Base-by-base conservation (phyloP, 2,329 filamentous ascomycete species). In the Teratosphaeria zuluensis region DNA sequence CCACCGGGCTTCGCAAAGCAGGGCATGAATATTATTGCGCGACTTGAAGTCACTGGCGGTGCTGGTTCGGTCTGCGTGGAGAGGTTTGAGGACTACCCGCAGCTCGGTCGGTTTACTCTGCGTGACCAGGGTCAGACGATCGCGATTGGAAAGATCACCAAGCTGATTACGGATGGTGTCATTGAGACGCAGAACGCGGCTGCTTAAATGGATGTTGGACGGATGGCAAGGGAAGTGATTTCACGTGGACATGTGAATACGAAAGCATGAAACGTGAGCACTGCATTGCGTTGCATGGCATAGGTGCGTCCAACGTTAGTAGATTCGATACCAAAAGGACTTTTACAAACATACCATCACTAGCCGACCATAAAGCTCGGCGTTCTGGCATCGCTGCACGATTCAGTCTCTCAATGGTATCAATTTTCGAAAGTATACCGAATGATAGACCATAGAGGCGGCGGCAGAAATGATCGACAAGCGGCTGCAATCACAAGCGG, bases 121-220 rank as follows among this genome's bases (percentile, higher is more conserved):
- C 81, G 91, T 81, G 91, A 72, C 57, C 71, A 97, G 86, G 94
- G 94, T 69, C 92, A 97, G 88, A 99, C 94, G 0, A 96, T 99
- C 78, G 94, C 94, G 58, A 99, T 99, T 78, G 94, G 94, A 71
- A 99, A 99, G 84, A 95, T 99, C 74, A 96, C 90, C 61, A 96
- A 92, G 82, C 83, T 99, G 61, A 84, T 89, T 66, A 78, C 75
- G 80, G 62, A 59, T 61, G 31, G 51, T 60, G 35, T 60, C 60
- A 14, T 59, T 8, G 61, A 56, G 54, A n/a, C 53, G 46, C 56
- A 61, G 59, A 54, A 60, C 24, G 60, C 57, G 56, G 65, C 62
- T 48, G 64, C 65, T 53, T 64, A 62, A 48, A 57, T 14, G 1
- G 19, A 7, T 28, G 53, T 4, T 42, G 7, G 21, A 7, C 19